Evolutionary conservation across 495 filamentous ascomycete species (phyloP).

Genomic region (Penicillium longicatenatum): DNA sequence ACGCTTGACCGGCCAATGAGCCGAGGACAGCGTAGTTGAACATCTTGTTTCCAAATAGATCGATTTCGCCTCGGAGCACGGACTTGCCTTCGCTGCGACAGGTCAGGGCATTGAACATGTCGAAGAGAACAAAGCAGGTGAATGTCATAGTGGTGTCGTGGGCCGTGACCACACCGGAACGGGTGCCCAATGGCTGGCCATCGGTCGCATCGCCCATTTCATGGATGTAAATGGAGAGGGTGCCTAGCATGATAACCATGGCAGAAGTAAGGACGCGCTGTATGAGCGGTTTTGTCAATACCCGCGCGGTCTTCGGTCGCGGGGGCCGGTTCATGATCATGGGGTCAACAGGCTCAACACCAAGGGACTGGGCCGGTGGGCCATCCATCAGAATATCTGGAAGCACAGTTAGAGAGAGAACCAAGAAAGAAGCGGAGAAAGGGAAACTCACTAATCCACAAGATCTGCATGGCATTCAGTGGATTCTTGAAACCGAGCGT

Average conservation of each 20-base stretch:
- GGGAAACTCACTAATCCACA: constrained; percentile 89
- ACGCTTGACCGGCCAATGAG: constrained; percentile 79
- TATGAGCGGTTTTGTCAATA: constrained; percentile 80
- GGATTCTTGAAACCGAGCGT: constrained; percentile 91
- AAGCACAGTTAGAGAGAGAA: constrained; percentile 7
- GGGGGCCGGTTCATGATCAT: constrained; percentile 92
- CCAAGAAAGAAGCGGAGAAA: neutral
- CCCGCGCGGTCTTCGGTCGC: constrained; percentile 78
- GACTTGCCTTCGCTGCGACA: constrained; percentile 92
- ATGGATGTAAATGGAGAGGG: constrained; percentile 83
- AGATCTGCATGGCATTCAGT: constrained; percentile 97
- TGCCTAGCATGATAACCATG: constrained; percentile 85
- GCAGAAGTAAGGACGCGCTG: constrained; percentile 86
- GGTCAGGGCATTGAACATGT: constrained; percentile 97
- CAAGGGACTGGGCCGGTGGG: constrained; percentile 93
- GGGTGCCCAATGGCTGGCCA: constrained; percentile 37
- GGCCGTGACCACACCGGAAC: constrained; percentile 68
- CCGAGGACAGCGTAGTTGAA: constrained; percentile 93
- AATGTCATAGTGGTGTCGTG: constrained; percentile 99
- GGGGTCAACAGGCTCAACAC: constrained; percentile 93
- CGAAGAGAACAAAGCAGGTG: constrained; percentile 96
- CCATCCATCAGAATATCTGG: constrained; percentile 99
- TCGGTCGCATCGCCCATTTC: constrained; percentile 74
- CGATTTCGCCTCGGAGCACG: constrained; percentile 80
- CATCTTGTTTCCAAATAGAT: constrained; percentile 81